Evolutionary conservation across 2,329 filamentous ascomycete genomes (phyloP).

Genomic region (Pseudogymnoascus pannorum): DNA sequence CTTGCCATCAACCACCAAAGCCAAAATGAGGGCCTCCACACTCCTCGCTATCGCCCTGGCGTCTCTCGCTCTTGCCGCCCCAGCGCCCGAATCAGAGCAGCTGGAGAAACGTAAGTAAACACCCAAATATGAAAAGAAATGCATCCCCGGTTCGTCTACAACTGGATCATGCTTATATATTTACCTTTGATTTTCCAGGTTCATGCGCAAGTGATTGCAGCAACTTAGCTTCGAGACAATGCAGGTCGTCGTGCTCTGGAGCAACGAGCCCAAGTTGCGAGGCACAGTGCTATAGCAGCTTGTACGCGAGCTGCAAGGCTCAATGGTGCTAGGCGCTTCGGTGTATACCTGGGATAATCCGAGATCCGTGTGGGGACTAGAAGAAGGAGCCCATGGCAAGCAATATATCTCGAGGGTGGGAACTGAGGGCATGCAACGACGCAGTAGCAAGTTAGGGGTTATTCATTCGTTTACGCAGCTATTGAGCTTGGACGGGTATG

Average conservation of each 20-base stretch:
- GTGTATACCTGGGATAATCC: neutral
- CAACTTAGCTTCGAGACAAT: neutral
- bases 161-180: neutral
- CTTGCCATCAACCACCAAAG: neutral
- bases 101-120: neutral
- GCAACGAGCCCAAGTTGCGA: neutral
- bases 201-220: constrained; percentile 7
- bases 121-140: neutral
- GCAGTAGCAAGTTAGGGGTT: neutral
- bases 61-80: neutral
- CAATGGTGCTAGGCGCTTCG: neutral
- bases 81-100: neutral
- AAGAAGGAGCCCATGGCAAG: neutral
- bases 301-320: neutral
- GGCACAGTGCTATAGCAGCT: neutral
- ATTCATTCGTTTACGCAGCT: neutral
- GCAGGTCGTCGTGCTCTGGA: neutral
- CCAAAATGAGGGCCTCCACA: neutral
- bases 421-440: neutral
- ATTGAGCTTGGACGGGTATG: neutral
- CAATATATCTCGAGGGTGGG: neutral
- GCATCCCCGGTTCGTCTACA: neutral
- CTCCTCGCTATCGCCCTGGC: neutral
- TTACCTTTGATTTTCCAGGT: neutral
- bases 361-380: neutral